Evolutionary conservation across 2,329 filamentous ascomycete species (phyloP).

Genomic region (Cordyceps cicadae): DNA sequence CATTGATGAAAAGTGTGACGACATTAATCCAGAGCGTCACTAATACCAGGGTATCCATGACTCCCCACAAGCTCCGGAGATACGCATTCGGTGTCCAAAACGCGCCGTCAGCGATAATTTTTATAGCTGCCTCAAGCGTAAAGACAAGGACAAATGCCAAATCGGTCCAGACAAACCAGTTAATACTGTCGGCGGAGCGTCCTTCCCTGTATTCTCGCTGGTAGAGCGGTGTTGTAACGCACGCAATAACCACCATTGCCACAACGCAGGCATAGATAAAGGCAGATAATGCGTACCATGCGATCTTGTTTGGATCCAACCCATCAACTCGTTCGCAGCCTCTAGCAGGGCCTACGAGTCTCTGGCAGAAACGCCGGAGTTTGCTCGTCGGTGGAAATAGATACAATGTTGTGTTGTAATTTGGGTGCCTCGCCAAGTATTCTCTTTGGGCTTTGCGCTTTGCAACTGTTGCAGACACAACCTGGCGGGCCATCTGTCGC

Average conservation of each 20-base stretch:
- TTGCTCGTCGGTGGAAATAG: slow-evolving; percentile 73
- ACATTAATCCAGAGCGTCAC: slow-evolving; percentile 95
- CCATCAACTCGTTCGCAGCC: slow-evolving; percentile 83
- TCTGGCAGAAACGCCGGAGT: slow-evolving; percentile 75
- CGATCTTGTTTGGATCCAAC: slow-evolving; percentile 74
- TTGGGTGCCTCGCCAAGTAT: slow-evolving; percentile 77
- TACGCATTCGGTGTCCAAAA: slow-evolving; percentile 98
- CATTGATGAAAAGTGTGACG: slow-evolving; percentile 68
- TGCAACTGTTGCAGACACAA: slow-evolving; percentile 72
- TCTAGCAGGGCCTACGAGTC: slow-evolving; percentile 82
- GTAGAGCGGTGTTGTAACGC: slow-evolving; percentile 87
- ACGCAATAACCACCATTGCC: slow-evolving; percentile 94
- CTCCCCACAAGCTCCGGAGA: slow-evolving; percentile 90
- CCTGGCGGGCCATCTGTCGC: slow-evolving; percentile 80
- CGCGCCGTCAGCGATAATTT: slow-evolving; percentile 89
- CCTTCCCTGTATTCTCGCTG: slow-evolving; percentile 75
- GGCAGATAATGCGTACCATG: slow-evolving; percentile 90
- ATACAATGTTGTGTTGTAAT: slow-evolving; percentile 87
- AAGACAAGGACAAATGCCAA: slow-evolving; percentile 84
- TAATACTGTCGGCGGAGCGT: slow-evolving; percentile 51
- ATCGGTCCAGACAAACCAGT: slow-evolving; percentile 96
- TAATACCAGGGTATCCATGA: slow-evolving; percentile 87
- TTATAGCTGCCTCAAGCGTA: slow-evolving; percentile 77
- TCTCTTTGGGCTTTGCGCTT: slow-evolving; percentile 84
- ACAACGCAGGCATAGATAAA: slow-evolving; percentile 92